A percentile compares a stretch with the other conserved stretches of the same genome.
Conservation (phyloP, 106 monocot species). For the Dendrobium chrysotoxum region DNA sequence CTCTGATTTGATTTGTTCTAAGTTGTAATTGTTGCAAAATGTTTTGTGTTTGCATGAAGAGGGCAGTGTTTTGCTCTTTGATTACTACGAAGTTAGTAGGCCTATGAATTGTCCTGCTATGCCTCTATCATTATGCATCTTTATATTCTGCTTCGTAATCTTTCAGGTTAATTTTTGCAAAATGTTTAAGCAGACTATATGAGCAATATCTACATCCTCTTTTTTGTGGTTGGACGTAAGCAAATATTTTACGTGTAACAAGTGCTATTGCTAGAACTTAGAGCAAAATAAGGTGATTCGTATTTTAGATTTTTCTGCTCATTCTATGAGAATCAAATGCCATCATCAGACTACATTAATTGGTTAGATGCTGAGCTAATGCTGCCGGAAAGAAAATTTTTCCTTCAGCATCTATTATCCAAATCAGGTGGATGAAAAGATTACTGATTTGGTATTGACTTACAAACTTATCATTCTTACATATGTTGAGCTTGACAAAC, state of each 20-base stretch:
- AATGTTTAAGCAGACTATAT: background rate
- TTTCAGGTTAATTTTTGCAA: background rate
- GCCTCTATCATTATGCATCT: background rate
- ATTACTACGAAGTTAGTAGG: background rate
- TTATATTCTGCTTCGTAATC: background rate
- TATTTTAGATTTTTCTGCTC: too few relatives aligned
- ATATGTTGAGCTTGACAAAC: background rate
- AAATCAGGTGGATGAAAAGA: background rate
- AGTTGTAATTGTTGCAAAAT: background rate
- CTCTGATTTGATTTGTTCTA: too few relatives aligned
- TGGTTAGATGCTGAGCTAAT: background rate
- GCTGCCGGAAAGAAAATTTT: background rate
- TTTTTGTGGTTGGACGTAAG: background rate
- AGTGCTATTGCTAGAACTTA: background rate
- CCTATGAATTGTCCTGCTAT: background rate
- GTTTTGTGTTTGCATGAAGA: background rate
- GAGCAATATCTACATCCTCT: background rate
- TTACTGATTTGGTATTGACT: background rate
- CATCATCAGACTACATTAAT: background rate
- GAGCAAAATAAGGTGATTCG: background rate
- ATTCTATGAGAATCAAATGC: background rate
- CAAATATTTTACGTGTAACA: background rate
- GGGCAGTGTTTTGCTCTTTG: background rate
- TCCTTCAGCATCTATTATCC: background rate
- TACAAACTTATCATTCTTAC: background rate